A percentile compares a stretch with the other conserved stretches of the same genome.
Conservation (phyloP, 495 filamentous ascomycete species). For the Apiosordaria backusii region DNA sequence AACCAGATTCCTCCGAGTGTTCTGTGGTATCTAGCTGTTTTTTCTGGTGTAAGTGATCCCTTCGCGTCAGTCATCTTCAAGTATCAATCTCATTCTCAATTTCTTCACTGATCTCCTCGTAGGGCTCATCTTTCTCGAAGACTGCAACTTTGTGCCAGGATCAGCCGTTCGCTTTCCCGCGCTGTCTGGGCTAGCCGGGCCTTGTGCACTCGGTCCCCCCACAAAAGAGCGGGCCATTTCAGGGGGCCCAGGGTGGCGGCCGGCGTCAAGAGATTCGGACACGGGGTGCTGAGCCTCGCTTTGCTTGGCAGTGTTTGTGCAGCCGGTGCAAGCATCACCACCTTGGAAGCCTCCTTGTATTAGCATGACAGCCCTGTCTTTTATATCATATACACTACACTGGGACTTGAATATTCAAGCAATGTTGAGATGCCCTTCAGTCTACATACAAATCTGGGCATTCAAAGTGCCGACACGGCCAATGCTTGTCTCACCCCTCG, state of each 20-base stretch:
- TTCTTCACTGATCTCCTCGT: background rate
- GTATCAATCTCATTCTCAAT: background rate
- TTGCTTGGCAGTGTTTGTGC: background rate
- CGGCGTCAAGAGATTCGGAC: constrained; percentile 10
- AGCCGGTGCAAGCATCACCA: background rate
- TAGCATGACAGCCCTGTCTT: background rate
- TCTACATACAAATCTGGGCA: too few species aligned
- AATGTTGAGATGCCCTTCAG: too few species aligned
- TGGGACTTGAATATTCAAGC: too few species aligned
- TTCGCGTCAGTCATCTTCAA: background rate
- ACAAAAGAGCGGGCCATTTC: constrained; percentile 15
- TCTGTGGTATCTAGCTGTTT: too few species aligned
- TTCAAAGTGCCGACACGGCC: too few species aligned
- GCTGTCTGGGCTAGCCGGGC: background rate
- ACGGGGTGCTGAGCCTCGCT: background rate
- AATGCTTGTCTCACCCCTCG: background rate
- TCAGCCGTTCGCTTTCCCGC: constrained; percentile 8
- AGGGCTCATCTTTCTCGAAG: constrained; percentile 1
- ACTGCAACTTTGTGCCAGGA: constrained; percentile 14
- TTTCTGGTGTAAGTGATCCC: background rate
- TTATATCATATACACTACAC: background rate
- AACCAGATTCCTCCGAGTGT: background rate
- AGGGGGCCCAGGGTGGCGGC: constrained; percentile 11
- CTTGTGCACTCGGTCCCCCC: background rate
- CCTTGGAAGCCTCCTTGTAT: background rate